Evolutionary conservation across 2,329 filamentous ascomycete species (phyloP), one percentile per base, ranked within the genome.

Genomic region (Iodosphaeria phyllophila): DNA sequence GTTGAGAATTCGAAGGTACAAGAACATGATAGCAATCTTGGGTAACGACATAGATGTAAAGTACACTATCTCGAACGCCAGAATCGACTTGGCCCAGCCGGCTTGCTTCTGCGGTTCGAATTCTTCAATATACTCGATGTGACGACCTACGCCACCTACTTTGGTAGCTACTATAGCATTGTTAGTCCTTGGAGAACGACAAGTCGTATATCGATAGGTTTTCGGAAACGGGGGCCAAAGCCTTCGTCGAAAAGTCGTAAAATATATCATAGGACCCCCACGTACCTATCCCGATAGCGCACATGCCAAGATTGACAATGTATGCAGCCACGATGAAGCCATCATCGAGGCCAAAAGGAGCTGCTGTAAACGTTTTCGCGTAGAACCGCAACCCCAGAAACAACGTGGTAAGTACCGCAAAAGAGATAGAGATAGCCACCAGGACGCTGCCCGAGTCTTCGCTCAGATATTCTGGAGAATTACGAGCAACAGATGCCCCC

Each of bases 1-100:
- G 24, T 35, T 36, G 27, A 46, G 42, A 7, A 46, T 30, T 13
- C 40, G 41, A n/a, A 44, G 30, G 22, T 45, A 46, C 8, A 44
- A 33, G 18, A 30, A 40, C 5, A 46, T 31, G 20, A 44, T 43
- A 13, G 38, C 34, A 25, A 44, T 34, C 30, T 43, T 44, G 12
- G 40, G 40, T 11, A 45, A 25, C 4, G 36, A 32, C 3, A 42
- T 34, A 9, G 39, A 37, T 4, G 31, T 28, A 22, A 45, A 44
- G 30, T 45, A 45, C 23, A 38, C 20, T 16, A 41, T 27, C 27
- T 43, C 39, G 15, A 44, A 44, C 11, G 35, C 36, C 14, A 42
- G 29, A 8, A 42, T 26, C 22, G 32, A 32, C 16, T 39, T 35
- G 14, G 34, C 35, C 19, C 20, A 43, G 6, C 30, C 32, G 4